These are phyloP conservation scores for Boletus fagicola DNA, from an alignment of 768 basidiomycete genomes.

Conservation along the genomic window DNA sequence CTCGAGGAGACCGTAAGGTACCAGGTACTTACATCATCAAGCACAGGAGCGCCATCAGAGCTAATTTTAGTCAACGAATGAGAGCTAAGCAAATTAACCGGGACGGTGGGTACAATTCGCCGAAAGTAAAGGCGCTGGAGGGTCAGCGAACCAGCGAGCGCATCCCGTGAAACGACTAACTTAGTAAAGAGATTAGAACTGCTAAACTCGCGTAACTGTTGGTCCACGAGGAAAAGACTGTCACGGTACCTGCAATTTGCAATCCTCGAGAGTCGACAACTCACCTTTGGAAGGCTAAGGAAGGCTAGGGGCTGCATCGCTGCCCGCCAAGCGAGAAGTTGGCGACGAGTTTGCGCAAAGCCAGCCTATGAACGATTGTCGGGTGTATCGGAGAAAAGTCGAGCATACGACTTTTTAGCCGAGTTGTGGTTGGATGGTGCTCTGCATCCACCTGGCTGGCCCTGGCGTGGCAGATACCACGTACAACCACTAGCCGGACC, in stretches of 20 bases:
- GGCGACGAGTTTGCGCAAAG: not conserved
- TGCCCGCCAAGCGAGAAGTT: not conserved
- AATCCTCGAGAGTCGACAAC: not conserved
- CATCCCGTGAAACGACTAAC: not conserved
- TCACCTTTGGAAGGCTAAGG: not conserved
- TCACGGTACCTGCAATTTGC: not conserved
- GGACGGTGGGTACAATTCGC: not conserved
- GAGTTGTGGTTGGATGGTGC: constrained; percentile 13
- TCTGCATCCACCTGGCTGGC: not conserved
- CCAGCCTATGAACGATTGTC: not conserved
- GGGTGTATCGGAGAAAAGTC: constrained; percentile 3
- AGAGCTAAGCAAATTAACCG: not conserved
- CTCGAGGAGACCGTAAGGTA: constrained; percentile 20
- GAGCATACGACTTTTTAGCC: not conserved
- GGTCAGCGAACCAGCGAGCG: not conserved
- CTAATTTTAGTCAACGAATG: not conserved
- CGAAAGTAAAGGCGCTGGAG: not conserved
- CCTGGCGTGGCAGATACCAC: constrained; percentile 1
- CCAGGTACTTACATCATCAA: constrained; percentile 9
- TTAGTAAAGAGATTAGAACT: not conserved
- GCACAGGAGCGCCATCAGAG: not conserved
- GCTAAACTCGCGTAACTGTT: not conserved
- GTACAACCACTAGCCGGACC: not conserved
- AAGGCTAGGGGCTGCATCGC: not conserved
- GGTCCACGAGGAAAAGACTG: not conserved